These are phyloP conservation scores for Skeletonema potamos DNA, from an alignment of 108 stramenopile species.

Conservation along the genomic window DNA sequence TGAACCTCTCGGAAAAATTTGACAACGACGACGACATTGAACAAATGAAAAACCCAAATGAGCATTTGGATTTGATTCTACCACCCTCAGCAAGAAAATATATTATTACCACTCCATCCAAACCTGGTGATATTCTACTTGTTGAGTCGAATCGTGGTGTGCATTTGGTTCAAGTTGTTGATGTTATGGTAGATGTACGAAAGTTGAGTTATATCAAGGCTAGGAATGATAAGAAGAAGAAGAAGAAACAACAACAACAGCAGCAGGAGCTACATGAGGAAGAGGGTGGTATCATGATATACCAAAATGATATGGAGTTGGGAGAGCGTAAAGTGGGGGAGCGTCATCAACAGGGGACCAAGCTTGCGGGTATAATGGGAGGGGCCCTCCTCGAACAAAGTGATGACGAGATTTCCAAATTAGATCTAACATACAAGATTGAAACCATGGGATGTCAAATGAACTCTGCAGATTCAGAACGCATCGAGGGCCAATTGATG, in stretches of 20 bases:
- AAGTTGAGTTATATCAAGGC: conserved; percentile 69
- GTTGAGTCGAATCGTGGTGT: conserved; percentile 53
- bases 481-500: conserved; percentile 92
- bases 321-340: neutral
- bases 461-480: conserved; percentile 96
- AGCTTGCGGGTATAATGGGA: conserved; percentile 39
- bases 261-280: too few relatives aligned
- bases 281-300: conserved; percentile 2
- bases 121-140: conserved; percentile 59
- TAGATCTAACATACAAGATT: conserved; percentile 71
- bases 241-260: neutral
- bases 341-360: conserved; percentile 7
- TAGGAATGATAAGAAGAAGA: conserved; percentile 29
- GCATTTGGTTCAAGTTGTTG: conserved; percentile 81
- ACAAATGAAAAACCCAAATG: conserved; percentile 46
- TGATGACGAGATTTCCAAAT: conserved; percentile 7
- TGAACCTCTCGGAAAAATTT: conserved; percentile 41
- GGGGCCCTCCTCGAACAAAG: conserved; percentile 37
- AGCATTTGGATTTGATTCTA: conserved; percentile 71
- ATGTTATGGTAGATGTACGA: conserved; percentile 90
- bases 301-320: conserved; percentile 36
- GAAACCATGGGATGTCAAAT: conserved; percentile 97
- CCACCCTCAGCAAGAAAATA: conserved; percentile 43
- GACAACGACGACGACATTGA: neutral
- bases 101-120: conserved; percentile 38